Evolutionary conservation across 2,329 filamentous ascomycete species (phyloP), one percentile per base, ranked within the genome.

Genomic region (Nemania abortiva): DNA sequence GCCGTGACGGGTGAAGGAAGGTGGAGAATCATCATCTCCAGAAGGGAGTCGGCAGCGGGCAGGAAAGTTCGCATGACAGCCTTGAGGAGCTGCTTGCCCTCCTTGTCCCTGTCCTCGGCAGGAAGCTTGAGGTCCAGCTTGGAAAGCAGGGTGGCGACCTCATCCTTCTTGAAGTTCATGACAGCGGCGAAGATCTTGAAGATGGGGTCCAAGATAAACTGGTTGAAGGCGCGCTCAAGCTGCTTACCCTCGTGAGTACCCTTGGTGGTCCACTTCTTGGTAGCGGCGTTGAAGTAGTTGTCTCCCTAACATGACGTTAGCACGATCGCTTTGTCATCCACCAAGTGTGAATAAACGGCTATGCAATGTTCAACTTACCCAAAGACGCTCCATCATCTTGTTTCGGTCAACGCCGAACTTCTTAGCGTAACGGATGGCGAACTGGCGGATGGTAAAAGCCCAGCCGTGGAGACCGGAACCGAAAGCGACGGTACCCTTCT

Each of bases 381-480:
- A 99, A 78, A 99, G 94, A 91, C 96, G 94, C 89, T 98, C 94
- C 93, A 98, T 97, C 96, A 99, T 98, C 94, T 98, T 98, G 88
- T 91, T 92, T 85, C 95, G 95, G 91, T 99, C 95, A 79, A 99
- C 96, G 92, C 96, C 96, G 81, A 99, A 99, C 88, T 99, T 99
- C 94, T 98, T 98, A 86, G 95, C 92, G 85, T 99, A 99, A 80
- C 92, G 91, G 82, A 90, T 84, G 78, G 96, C 96, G 85, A 99
- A 99, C 86, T 99, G 96, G 82, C 96, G 93, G 87, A 98, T 87
- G 80, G 96, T 99, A 91, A 99, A 99, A 81, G 94, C 95, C 96
- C 96, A 99, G 85, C 96, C 96, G 89, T 99, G 96, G 74, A 98
- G 95, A 92, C 95, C 96, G 85, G 96, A 98, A 87, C 95, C 96